Base-by-base conservation (phyloP, 164 flowering plant species). In the Nymphaea colorata region DNA sequence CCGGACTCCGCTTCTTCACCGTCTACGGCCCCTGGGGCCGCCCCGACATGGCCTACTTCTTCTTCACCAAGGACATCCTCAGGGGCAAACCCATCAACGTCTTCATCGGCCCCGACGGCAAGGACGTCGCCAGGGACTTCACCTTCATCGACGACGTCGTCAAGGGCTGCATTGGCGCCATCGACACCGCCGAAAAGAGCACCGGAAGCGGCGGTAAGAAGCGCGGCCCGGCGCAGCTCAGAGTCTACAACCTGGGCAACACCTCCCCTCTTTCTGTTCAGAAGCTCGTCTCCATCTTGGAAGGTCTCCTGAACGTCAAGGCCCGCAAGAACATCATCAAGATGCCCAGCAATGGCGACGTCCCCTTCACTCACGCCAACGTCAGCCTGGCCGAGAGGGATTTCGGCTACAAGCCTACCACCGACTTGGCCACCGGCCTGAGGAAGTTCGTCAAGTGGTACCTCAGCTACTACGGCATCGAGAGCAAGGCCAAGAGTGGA, bases 11-110 rank as follows among this genome's bases (percentile, higher is more conserved):
- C 6, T 93, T 93, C 76, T 93, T 93, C 78, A 90, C 98, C 0
- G 98, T 93, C 0, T 93, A 93, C 76, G 98, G 98, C 0, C 98
- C 98, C 0, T 89, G 94, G 95, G 97, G 83, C 0, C 72, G 96
- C 25, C 98, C 96, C 8, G 98, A 92, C 75, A 92, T 92, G 98
- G 98, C 98, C 1, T 90, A 93, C 70, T 93, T 87, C 79, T 93
- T 84, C 80, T 93, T 93, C 83, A 93, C 96, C 5, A 90, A 90
- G 67, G 90, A 88, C 66, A 88, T 93, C 0, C 60, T 1, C 86
- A 90, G 17, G 66, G 57, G 89, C 0, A 90, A 88, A 66, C 67
- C 83, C 0, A 82, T 90, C 0, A 81, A 76, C 18, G 61, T 93
- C 0, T 90, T 85, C 75, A 67, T 77, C 53, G 86, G 93, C 0